Percentiles rank a stretch among this genome's conserved stretches.
Evolutionary conservation across 495 filamentous ascomycete species (phyloP).

Genomic region (Talaromyces ruber): DNA sequence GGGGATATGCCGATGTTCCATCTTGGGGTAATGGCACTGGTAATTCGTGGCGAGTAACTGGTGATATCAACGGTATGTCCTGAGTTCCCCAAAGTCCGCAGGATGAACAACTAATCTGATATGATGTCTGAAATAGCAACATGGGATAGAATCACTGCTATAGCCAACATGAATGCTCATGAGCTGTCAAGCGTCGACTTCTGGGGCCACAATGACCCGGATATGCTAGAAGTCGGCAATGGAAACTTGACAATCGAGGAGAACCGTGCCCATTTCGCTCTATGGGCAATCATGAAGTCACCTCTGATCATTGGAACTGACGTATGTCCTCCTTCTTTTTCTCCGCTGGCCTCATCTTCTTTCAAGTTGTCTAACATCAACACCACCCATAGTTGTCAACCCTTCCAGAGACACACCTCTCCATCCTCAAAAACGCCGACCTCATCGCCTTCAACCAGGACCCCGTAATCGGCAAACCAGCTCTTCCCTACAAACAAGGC

Average conservation of each 20-base stretch:
- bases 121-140: constrained; percentile 14
- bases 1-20: constrained; percentile 48
- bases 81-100: not conserved
- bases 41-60: constrained; percentile 47
- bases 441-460: constrained; percentile 60
- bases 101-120: constrained; percentile 8
- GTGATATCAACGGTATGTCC: constrained; percentile 41
- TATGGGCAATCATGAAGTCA: constrained; percentile 52
- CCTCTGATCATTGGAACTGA: constrained; percentile 50
- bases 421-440: constrained; percentile 48
- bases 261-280: constrained; percentile 39
- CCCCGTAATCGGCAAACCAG: constrained; percentile 37
- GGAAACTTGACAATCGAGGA: constrained; percentile 42
- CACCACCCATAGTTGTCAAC: constrained; percentile 26
- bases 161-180: constrained; percentile 38
- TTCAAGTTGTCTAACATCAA: not conserved
- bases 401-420: constrained; percentile 33
- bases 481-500: constrained; percentile 59
- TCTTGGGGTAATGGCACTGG: constrained; percentile 42
- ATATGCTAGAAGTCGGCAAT: constrained; percentile 67
- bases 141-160: constrained; percentile 32
- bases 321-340: constrained; percentile 17
- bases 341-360: not conserved
- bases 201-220: constrained; percentile 50
- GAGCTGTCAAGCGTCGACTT: constrained; percentile 38